Evolutionary conservation across 768 basidiomycete species (phyloP).

Genomic region (Leucosporidium creatinivorum): DNA sequence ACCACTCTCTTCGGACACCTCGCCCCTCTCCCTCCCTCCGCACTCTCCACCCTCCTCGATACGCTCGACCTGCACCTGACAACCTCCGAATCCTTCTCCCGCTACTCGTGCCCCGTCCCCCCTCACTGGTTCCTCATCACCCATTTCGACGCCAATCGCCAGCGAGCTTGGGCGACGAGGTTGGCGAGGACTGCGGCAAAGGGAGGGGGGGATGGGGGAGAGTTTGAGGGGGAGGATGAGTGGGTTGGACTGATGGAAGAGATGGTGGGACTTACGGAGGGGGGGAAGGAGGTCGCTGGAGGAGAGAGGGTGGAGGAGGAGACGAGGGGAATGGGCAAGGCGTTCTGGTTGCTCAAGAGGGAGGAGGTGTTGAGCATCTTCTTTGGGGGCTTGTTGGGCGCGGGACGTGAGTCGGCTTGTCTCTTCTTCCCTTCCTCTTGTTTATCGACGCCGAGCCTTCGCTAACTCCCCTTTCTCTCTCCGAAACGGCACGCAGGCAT

Average conservation of each 20-base stretch:
- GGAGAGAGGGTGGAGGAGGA: slow-evolving; percentile 55
- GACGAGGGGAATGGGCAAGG: slow-evolving; percentile 54
- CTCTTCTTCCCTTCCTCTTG: neutral
- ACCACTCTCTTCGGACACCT: slow-evolving; percentile 74
- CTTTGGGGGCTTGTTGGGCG: slow-evolving; percentile 73
- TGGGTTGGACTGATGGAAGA: slow-evolving; percentile 86
- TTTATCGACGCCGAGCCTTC: no score
- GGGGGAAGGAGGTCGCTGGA: slow-evolving; percentile 51
- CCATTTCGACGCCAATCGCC: slow-evolving; percentile 56
- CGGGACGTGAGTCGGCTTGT: slow-evolving; percentile 63
- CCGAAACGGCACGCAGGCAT: neutral
- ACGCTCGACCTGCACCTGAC: slow-evolving; percentile 90
- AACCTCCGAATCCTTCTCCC: slow-evolving; percentile 79
- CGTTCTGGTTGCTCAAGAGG: slow-evolving; percentile 66
- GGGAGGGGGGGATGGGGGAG: slow-evolving; percentile 42
- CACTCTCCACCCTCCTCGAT: slow-evolving; percentile 76
- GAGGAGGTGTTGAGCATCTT: slow-evolving; percentile 75
- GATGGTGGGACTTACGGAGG: slow-evolving; percentile 66
- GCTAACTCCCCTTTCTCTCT: no score
- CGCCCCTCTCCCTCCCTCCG: slow-evolving; percentile 49
- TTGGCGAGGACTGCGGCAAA: slow-evolving; percentile 57
- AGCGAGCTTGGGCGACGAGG: slow-evolving; percentile 75
- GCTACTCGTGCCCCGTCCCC: slow-evolving; percentile 77
- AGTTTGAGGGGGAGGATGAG: slow-evolving; percentile 57
- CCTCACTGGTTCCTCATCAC: slow-evolving; percentile 87